Percentiles rank a stretch among this genome's conserved stretches.
Conservation (phyloP, 2,329 filamentous ascomycete genomes). For the Colletotrichum gigasporum region DNA sequence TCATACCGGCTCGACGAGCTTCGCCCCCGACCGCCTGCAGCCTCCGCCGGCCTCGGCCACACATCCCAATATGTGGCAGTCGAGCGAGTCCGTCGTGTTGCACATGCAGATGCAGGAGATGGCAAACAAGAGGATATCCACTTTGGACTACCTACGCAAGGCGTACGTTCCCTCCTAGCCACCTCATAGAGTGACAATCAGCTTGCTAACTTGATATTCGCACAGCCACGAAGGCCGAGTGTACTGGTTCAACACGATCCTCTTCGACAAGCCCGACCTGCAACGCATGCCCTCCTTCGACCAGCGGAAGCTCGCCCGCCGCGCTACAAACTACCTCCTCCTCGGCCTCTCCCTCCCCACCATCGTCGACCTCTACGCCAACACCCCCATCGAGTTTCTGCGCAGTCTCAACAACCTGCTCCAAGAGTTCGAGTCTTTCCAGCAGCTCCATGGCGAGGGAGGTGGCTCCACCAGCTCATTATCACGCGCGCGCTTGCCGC, state of each 20-base stretch:
- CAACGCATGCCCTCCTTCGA: constrained; percentile 87
- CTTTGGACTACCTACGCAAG: constrained; percentile 90
- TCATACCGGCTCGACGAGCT: constrained; percentile 45
- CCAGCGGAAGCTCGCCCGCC: constrained; percentile 82
- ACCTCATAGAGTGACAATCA: not conserved
- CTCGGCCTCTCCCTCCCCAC: constrained; percentile 91
- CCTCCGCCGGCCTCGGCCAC: constrained; percentile 38
- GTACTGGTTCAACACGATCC: constrained; percentile 98
- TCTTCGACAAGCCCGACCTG: constrained; percentile 86
- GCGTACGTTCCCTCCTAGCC: constrained; percentile 68
- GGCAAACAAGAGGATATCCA: constrained; percentile 92
- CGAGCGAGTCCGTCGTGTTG: constrained; percentile 58
- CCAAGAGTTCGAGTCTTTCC: constrained; percentile 92
- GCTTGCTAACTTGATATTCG: constrained; percentile 7
- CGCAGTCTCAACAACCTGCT: constrained; percentile 86
- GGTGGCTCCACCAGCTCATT: constrained; percentile 75
- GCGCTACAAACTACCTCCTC: constrained; percentile 92
- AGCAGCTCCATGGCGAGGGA: constrained; percentile 84
- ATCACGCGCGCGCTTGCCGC: constrained; percentile 80
- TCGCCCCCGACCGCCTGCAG: constrained; percentile 37
- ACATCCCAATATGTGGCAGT: constrained; percentile 39
- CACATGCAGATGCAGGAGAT: constrained; percentile 81
- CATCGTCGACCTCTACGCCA: constrained; percentile 86
- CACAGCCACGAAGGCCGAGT: constrained; percentile 88
- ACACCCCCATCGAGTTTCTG: constrained; percentile 84